phyloP scores from a whole-genome alignment of 176 grass and related monocot genomes.

The Avena sativa region DNA sequence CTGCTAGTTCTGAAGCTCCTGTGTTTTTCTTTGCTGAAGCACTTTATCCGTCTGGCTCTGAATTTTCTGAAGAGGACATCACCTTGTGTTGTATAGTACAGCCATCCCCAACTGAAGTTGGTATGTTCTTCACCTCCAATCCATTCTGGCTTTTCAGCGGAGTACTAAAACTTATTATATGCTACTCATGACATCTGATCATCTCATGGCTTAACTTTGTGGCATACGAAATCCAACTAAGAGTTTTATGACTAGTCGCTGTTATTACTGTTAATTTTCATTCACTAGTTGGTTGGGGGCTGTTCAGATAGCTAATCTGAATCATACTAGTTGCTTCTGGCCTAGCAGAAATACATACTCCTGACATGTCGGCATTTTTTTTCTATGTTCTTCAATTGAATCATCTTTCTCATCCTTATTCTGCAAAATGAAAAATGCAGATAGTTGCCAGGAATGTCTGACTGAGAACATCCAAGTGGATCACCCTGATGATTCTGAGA shows the following conservation, averaged over 20 bases:
- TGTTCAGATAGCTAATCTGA: neutral
- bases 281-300: neutral
- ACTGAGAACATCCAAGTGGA: neutral
- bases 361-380: neutral
- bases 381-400: neutral
- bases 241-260: neutral
- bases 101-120: neutral
- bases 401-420: constrained; percentile 2
- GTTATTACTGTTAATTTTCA: neutral
- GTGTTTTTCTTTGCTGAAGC: constrained; percentile 43
- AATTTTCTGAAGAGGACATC: constrained; percentile 29
- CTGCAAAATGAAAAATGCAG: constrained; percentile 9
- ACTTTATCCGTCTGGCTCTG: neutral
- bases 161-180: neutral
- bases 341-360: constrained; percentile 4
- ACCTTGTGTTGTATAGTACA: constrained; percentile 34
- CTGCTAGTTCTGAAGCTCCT: neutral
- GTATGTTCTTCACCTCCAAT: constrained; percentile 31
- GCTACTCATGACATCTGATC: neutral
- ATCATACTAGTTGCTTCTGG: neutral
- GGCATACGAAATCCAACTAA: neutral
- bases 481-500: constrained; percentile 21
- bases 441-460: neutral
- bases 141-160: neutral
- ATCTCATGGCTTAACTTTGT: neutral